Conservation (phyloP, 139 green algal species). For the Closterium sp. region DNA sequence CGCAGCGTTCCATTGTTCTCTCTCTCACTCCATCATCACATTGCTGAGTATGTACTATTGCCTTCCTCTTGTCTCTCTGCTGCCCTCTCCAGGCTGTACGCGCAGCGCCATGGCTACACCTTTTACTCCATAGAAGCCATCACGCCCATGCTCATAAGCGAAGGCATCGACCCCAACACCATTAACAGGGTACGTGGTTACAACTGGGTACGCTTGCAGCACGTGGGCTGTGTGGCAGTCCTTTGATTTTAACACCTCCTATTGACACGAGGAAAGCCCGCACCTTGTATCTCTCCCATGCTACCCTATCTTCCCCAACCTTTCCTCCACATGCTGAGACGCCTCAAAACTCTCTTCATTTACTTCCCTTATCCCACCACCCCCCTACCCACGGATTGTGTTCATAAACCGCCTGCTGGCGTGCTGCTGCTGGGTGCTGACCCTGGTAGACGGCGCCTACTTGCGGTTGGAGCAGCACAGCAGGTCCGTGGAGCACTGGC, state of each 20-base stretch:
- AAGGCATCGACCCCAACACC: neutral
- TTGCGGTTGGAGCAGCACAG: neutral
- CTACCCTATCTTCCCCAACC: too few relatives aligned
- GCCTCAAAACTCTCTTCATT: too few relatives aligned
- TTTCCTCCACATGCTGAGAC: too few relatives aligned
- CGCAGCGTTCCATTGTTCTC: too few relatives aligned
- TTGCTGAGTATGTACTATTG: neutral
- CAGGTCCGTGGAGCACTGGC: too few relatives aligned
- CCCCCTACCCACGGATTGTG: neutral
- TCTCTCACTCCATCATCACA: neutral
- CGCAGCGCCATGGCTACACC: neutral
- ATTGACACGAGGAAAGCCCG: too few relatives aligned
- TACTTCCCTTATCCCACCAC: too few relatives aligned
- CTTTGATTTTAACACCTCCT: too few relatives aligned
- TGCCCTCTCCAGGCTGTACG: neutral
- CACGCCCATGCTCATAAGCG: neutral
- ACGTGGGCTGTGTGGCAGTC: too few relatives aligned
- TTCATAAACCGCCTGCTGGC: neutral
- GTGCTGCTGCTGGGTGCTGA: neutral
- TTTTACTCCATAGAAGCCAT: neutral
- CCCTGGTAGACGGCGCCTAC: neutral
- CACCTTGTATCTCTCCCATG: too few relatives aligned
- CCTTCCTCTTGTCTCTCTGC: neutral
- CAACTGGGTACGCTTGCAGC: too few relatives aligned
- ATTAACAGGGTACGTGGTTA: neutral